Conservation (phyloP, 345 rosid species). For the Eucalyptus cladocalyx region DNA sequence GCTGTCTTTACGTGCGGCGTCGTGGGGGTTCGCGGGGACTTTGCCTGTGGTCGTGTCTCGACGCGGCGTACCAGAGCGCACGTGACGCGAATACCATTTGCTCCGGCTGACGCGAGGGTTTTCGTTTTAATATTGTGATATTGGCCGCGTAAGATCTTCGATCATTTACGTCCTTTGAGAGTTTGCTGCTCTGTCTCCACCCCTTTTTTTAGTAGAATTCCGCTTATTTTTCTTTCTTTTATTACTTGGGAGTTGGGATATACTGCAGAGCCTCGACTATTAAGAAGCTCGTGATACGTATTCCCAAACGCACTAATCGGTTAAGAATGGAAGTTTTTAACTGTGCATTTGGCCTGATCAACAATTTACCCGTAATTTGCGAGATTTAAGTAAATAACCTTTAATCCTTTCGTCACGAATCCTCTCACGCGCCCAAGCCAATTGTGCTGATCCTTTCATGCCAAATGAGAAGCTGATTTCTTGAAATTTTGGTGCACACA, state of each 20-base stretch:
- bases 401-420: accelerated
- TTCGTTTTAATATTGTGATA: background rate
- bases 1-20: background rate
- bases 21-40: background rate
- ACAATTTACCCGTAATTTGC: background rate
- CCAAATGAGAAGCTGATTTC: background rate
- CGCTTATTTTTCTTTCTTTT: background rate
- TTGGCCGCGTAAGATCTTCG: background rate
- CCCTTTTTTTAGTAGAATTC: background rate
- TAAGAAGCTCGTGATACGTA: background rate
- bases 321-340: background rate
- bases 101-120: background rate
- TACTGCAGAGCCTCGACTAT: background rate
- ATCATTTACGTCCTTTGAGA: background rate
- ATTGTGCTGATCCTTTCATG: background rate
- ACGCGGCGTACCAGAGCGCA: background rate
- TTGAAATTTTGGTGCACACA: background rate
- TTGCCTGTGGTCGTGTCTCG: background rate
- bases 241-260: background rate
- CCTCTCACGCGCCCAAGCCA: background rate
- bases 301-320: background rate
- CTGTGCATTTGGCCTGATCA: background rate
- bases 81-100: background rate
- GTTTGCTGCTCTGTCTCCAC: background rate
- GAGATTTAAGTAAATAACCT: background rate